A percentile compares a stretch with the other conserved stretches of the same genome.
Evolutionary conservation across 345 rosid species (phyloP).

Genomic region (Erysimum cheiranthoides): DNA sequence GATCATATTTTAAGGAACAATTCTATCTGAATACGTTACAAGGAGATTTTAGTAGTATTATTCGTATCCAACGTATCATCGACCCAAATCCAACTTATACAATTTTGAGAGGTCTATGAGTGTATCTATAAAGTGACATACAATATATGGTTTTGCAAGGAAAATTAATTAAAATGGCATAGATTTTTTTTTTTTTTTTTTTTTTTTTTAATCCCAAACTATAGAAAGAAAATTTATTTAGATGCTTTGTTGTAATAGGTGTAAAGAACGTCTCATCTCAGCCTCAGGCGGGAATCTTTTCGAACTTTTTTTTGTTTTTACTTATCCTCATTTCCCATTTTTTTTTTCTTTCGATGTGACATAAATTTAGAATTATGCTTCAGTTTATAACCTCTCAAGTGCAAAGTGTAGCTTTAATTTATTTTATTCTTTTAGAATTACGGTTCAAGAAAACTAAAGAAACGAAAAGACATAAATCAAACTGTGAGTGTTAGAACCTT

Average conservation of each 20-base stretch:
- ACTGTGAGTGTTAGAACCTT: background rate
- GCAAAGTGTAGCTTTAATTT: conserved; percentile 2
- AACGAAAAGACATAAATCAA: background rate
- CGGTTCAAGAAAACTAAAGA: background rate
- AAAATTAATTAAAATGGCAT: background rate
- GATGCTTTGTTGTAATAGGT: conserved; percentile 28
- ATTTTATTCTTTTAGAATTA: background rate
- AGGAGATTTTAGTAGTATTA: background rate
- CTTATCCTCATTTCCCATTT: background rate
- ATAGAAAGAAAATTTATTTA: conserved; percentile 5
- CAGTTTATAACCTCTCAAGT: conserved; percentile 28
- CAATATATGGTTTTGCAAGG: background rate
- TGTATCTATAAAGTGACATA: conserved; percentile 5
- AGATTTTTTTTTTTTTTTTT: background rate
- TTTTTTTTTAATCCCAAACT: conserved; percentile 8
- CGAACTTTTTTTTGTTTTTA: background rate
- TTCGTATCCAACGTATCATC: background rate
- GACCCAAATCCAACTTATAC: background rate
- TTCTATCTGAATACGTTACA: background rate
- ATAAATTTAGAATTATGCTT: conserved; percentile 20
- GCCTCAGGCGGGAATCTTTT: conserved; percentile 24
- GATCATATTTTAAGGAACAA: background rate
- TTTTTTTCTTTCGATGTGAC: background rate
- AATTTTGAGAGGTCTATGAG: background rate
- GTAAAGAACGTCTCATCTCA: conserved; percentile 29